phyloP scores from a whole-genome alignment of 208 protist genomes.

The Leishmania lainsoni region DNA sequence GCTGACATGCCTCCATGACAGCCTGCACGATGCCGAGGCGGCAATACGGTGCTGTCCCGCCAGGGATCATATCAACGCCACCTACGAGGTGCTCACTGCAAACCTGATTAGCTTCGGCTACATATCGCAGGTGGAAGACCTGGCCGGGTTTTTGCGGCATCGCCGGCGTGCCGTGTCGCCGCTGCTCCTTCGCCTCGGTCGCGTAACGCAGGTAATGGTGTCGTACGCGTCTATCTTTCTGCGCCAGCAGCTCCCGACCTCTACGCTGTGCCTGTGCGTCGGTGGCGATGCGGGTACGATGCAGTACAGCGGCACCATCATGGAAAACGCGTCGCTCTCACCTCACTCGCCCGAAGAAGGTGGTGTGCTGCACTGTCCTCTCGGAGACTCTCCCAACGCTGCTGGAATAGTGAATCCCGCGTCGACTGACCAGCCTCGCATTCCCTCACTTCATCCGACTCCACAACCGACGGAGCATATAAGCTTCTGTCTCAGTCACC shows the following conservation, averaged over 20 bases:
- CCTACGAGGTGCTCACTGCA: conserved; percentile 30
- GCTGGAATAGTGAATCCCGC: not conserved
- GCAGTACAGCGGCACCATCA: not conserved
- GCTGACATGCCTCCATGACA: conserved; percentile 21
- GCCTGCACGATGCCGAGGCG: conserved; percentile 25
- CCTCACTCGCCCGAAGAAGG: not conserved
- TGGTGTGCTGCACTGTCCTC: not conserved
- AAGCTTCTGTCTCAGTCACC: not conserved
- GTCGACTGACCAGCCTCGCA: not conserved
- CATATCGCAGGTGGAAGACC: conserved; percentile 24
- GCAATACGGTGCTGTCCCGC: conserved; percentile 24
- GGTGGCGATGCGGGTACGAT: not conserved
- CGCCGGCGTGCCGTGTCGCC: conserved; percentile 22
- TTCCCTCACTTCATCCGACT: not conserved
- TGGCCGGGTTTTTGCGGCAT: conserved; percentile 24
- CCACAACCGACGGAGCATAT: not conserved
- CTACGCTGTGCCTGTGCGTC: conserved; percentile 1
- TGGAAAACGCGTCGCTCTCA: not conserved
- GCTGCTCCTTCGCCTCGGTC: conserved; percentile 24
- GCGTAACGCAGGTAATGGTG: conserved; percentile 38
- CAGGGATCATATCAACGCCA: conserved; percentile 21
- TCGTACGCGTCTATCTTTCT: conserved; percentile 29
- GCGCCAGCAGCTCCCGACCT: conserved; percentile 17
- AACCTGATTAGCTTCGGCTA: conserved; percentile 34
- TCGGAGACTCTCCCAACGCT: not conserved